phyloP scores from a whole-genome alignment of 2,329 filamentous ascomycete species.

The Phyllosticta capitalensis region DNA sequence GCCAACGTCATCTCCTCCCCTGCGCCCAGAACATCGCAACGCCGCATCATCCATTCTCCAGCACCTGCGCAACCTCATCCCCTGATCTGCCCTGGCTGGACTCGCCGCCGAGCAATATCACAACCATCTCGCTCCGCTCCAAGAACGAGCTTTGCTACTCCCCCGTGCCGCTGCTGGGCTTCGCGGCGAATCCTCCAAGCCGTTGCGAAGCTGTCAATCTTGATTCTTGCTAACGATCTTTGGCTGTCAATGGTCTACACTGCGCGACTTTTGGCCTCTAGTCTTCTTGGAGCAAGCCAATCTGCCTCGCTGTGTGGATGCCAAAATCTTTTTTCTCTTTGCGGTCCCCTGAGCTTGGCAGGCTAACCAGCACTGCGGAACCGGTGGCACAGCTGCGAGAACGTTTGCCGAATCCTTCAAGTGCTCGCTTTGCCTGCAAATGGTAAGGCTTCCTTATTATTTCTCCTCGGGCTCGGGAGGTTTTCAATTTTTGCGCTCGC shows the following conservation, averaged over 20 bases:
- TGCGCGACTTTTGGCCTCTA: neutral
- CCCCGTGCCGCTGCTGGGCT: neutral
- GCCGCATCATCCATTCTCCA: neutral
- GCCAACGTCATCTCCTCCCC: conserved; percentile 6
- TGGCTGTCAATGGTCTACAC: neutral
- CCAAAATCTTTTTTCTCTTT: neutral
- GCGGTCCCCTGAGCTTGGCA: neutral
- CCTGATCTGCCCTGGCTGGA: neutral
- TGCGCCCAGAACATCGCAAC: neutral
- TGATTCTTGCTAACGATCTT: neutral
- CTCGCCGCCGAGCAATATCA: neutral
- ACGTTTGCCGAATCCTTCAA: neutral
- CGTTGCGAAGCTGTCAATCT: neutral
- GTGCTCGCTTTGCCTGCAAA: neutral
- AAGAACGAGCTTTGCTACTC: neutral
- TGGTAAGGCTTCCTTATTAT: neutral
- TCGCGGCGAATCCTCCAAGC: neutral
- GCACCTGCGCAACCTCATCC: neutral
- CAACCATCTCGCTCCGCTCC: neutral
- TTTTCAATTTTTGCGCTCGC: neutral
- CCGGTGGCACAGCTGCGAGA: neutral
- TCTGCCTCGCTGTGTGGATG: neutral
- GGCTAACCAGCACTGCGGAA: neutral
- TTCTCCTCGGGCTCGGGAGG: neutral
- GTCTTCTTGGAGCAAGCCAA: neutral